These are phyloP conservation scores for Endoconidiophora laricicola DNA, from an alignment of 2,329 filamentous ascomycete species.

Conservation along the genomic window DNA sequence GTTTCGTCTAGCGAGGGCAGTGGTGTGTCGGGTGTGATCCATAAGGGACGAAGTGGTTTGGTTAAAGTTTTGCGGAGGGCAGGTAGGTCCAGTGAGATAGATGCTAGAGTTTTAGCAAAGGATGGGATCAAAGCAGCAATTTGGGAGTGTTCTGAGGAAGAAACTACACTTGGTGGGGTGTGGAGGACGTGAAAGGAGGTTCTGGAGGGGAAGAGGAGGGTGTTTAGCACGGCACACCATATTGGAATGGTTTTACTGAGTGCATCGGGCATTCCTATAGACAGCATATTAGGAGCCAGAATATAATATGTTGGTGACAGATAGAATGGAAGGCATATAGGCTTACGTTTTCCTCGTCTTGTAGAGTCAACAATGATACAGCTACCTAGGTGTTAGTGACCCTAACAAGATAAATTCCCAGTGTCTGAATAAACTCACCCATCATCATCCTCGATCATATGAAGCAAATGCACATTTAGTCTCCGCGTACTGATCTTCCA, in stretches of 20 bases:
- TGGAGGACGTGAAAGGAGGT: constrained; percentile 36
- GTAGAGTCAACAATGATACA: constrained; percentile 88
- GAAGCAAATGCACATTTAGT: constrained; percentile 68
- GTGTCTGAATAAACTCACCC: constrained; percentile 31
- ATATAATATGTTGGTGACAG: background rate
- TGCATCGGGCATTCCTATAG: constrained; percentile 71
- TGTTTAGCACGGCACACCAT: constrained; percentile 81
- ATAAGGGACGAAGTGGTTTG: constrained; percentile 62
- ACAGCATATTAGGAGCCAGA: constrained; percentile 9
- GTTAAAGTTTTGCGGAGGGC: constrained; percentile 37
- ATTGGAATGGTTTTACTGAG: constrained; percentile 86
- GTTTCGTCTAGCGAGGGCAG: constrained; percentile 19
- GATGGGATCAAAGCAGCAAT: constrained; percentile 45
- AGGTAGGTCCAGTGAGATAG: constrained; percentile 43
- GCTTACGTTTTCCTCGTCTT: constrained; percentile 64
- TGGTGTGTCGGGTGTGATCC: constrained; percentile 57
- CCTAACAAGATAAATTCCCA: background rate
- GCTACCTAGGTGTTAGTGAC: constrained; percentile 21
- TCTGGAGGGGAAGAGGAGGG: constrained; percentile 50
- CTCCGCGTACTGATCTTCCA: constrained; percentile 81
- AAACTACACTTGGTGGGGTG: constrained; percentile 56
- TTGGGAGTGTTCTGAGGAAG: constrained; percentile 61
- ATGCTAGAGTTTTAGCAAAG: constrained; percentile 34
- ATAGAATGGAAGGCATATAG: too few relatives aligned
- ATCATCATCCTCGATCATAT: constrained; percentile 45